Evolutionary conservation across 139 green algal species (phyloP).

Genomic region (Chlamydomonas sphaeroides): DNA sequence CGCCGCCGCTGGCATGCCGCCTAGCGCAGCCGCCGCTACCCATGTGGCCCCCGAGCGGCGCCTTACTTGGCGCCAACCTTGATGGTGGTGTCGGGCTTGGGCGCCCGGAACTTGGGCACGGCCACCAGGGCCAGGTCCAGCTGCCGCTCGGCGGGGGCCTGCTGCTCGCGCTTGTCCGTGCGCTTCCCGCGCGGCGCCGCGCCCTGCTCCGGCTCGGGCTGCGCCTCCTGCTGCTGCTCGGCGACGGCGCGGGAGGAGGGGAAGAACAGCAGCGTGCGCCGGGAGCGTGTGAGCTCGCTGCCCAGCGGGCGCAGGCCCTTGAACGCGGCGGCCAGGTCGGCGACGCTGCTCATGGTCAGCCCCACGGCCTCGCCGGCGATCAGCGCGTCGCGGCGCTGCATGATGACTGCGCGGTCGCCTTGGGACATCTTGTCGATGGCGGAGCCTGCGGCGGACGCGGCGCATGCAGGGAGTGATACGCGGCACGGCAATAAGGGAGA

Average conservation of each 20-base stretch:
- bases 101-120: conserved; percentile 6
- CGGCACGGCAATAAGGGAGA: too few species aligned
- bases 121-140: conserved; percentile 27
- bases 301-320: conserved; percentile 15
- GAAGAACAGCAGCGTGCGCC: conserved; percentile 26
- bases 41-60: too few species aligned
- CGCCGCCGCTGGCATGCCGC: too few species aligned
- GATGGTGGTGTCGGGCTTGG: conserved; percentile 1
- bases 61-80: conserved; percentile 5
- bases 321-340: neutral
- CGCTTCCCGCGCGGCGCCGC: too few species aligned
- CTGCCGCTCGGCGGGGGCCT: neutral
- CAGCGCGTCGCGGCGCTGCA: neutral
- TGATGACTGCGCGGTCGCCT: too few species aligned
- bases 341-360: neutral
- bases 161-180: too few species aligned
- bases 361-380: conserved; percentile 14
- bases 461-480: too few species aligned
- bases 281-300: neutral
- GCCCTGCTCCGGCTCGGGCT: too few species aligned
- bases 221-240: too few species aligned
- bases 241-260: neutral
- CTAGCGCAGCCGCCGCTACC: too few species aligned
- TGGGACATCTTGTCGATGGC: too few species aligned
- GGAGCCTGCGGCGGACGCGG: too few species aligned